These are phyloP conservation scores for Pelagophyceae sp. DNA, from an alignment of 352 stramenopile species.

Conservation along the genomic window DNA sequence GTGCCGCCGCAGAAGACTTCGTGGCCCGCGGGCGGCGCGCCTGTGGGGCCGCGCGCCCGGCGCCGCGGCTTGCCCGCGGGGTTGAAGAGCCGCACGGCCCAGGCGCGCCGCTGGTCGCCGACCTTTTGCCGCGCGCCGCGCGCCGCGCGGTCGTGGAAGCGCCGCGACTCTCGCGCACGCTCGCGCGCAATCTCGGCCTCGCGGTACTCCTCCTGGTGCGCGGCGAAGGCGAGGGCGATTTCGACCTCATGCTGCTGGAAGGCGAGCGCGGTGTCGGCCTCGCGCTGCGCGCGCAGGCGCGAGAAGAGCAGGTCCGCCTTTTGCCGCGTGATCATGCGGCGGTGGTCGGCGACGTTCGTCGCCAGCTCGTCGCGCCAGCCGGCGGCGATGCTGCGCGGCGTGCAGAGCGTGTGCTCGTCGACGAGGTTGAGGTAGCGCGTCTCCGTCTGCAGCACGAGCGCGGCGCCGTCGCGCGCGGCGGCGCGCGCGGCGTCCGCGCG, in stretches of 20 bases:
- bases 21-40: neutral
- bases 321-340: neutral
- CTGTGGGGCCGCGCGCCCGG: neutral
- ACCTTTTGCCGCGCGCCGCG: conserved; percentile 19
- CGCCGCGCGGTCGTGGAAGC: conserved; percentile 19
- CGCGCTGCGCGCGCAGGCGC: neutral
- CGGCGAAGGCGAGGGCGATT: neutral
- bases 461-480: conserved; percentile 5
- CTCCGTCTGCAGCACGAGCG: conserved; percentile 18
- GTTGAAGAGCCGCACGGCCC: conserved; percentile 27
- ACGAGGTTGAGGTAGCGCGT: conserved; percentile 19
- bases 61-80: conserved; percentile 14
- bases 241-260: neutral
- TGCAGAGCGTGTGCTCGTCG: conserved; percentile 12
- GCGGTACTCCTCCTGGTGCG: neutral
- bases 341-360: neutral
- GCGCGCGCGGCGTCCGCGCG: conserved; percentile 11
- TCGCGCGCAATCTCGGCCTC: conserved; percentile 9
- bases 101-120: conserved; percentile 25
- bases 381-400: conserved; percentile 14
- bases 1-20: conserved; percentile 21
- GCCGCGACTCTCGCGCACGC: conserved; percentile 17
- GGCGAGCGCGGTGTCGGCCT: neutral
- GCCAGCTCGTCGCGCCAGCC: neutral
- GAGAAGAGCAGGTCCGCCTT: neutral